Conservation (phyloP, 2,329 filamentous ascomycete genomes). For the Dothistroma pini region DNA sequence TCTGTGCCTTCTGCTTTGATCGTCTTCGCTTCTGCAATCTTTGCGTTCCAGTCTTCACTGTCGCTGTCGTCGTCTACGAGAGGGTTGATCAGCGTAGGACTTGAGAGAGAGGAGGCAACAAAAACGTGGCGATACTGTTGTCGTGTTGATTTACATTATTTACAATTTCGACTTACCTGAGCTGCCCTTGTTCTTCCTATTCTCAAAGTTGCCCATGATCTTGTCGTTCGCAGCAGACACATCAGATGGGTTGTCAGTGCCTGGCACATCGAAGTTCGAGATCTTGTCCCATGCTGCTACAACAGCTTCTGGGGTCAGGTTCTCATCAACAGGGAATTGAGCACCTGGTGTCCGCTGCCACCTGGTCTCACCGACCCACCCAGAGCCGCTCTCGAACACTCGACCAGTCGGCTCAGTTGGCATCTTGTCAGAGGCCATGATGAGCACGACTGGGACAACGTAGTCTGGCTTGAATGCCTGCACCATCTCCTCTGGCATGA, state of each 20-base stretch:
- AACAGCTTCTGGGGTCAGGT: slow-evolving; percentile 81
- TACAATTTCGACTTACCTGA: slow-evolving; percentile 7
- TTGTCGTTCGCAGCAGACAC: slow-evolving; percentile 72
- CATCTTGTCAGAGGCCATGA: slow-evolving; percentile 81
- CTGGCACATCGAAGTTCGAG: slow-evolving; percentile 79
- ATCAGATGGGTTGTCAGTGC: slow-evolving; percentile 81
- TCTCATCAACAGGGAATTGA: slow-evolving; percentile 83
- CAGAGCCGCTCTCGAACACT: slow-evolving; percentile 91
- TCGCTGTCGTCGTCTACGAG: slow-evolving; percentile 14
- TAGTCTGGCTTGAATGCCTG: slow-evolving; percentile 99
- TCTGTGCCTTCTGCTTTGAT: slow-evolving; percentile 68
- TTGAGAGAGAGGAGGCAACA: not conserved
- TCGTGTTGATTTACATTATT: not conserved
- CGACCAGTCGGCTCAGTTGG: slow-evolving; percentile 75
- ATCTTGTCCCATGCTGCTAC: slow-evolving; percentile 72
- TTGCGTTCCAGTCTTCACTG: slow-evolving; percentile 57
- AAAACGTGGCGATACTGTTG: not conserved
- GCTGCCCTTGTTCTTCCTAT: slow-evolving; percentile 63
- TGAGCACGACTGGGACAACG: slow-evolving; percentile 86
- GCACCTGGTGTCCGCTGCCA: slow-evolving; percentile 91
- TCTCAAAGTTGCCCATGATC: slow-evolving; percentile 80
- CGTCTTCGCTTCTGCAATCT: slow-evolving; percentile 73
- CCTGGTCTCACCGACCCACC: slow-evolving; percentile 86
- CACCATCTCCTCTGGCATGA: slow-evolving; percentile 95
- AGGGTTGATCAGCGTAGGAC: not conserved